Evolutionary conservation across 2,329 filamentous ascomycete genomes (phyloP).

Genomic region (Talaromyces sp.): DNA sequence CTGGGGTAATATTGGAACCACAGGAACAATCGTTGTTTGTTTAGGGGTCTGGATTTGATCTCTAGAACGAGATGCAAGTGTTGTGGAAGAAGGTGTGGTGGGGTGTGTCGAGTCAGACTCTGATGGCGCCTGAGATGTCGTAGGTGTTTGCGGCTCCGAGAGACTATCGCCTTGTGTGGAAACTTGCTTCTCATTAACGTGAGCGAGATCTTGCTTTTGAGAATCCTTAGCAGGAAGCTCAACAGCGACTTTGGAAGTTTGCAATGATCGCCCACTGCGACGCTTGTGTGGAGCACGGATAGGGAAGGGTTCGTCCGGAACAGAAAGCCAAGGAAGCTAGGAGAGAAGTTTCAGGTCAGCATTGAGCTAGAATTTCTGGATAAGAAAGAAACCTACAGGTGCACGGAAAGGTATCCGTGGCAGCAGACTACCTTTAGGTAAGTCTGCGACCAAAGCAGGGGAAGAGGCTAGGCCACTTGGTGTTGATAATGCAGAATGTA

Average conservation of each 20-base stretch:
- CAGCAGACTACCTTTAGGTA: conserved; percentile 25
- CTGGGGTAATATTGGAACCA: conserved; percentile 47
- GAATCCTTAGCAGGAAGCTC: conserved; percentile 52
- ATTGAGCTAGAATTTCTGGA: background rate
- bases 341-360: conserved; percentile 19
- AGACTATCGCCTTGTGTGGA: conserved; percentile 26
- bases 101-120: conserved; percentile 55
- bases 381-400: conserved; percentile 36
- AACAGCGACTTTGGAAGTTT: conserved; percentile 35
- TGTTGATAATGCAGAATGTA: conserved; percentile 22
- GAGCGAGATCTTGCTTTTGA: conserved; percentile 25
- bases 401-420: conserved; percentile 49
- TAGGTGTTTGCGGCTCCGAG: conserved; percentile 55
- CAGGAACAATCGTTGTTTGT: conserved; percentile 46
- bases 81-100: conserved; percentile 54
- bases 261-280: conserved; percentile 39
- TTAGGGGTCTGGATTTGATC: conserved; percentile 35
- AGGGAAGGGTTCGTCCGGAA: conserved; percentile 54
- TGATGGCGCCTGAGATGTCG: conserved; percentile 57
- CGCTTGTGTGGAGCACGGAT: conserved; percentile 48
- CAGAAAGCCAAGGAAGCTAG: conserved; percentile 60
- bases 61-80: conserved; percentile 32
- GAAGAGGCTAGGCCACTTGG: conserved; percentile 28
- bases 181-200: conserved; percentile 22
- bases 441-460: conserved; percentile 29